Evolutionary conservation across 2,329 filamentous ascomycete genomes (phyloP), one percentile per base, ranked within the genome.

Genomic region (Alternaria hordeiaustralica): DNA sequence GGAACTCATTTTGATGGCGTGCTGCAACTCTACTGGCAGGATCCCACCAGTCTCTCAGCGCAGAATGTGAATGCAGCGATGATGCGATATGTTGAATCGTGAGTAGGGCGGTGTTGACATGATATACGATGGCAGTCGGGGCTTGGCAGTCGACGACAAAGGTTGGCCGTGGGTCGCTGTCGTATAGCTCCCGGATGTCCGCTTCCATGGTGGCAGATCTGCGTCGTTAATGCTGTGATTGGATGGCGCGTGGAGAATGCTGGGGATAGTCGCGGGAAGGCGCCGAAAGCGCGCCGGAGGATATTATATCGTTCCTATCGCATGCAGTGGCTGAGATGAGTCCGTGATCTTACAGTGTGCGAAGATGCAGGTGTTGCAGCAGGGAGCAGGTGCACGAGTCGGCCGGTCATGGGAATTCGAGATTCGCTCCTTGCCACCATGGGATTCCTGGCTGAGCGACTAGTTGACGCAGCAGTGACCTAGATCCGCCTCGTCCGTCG

Each of bases 21-120:
- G 63, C 21, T 12, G 55, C 43, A 11, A 55, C 59, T 36, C 46
- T 60, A 28, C 63, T 67, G 4, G 46, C 46, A 8, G 65, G 65
- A 54, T 67, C 63, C 65, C 65, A 67, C 65, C 65, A 67, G 47
- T 67, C 65, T 41, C 63, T 49, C 15, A 67, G 41, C 10, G 60
- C 60, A n/a, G 60, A 49, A 26, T 63, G 57, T 41, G 41, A 41
- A 25, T 59, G 33, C 6, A 66, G 36, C 11, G 65, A 63, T 6
- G 45, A 44, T 28, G 56, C 63, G 9, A 67, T 43, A 15, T 60
- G 53, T 9, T 47, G 61, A 26, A 61, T 46, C 13, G 50, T 57
- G 28, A 66, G 60, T 26, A 66, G 46, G 12, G 63, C 65, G 33
- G 46, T 41, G 36, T 67, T 67, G 60, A 66, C 56, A 45, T 65